Evolutionary conservation across 768 basidiomycete genomes (phyloP).

Genomic region (Scleroderma citrinum): DNA sequence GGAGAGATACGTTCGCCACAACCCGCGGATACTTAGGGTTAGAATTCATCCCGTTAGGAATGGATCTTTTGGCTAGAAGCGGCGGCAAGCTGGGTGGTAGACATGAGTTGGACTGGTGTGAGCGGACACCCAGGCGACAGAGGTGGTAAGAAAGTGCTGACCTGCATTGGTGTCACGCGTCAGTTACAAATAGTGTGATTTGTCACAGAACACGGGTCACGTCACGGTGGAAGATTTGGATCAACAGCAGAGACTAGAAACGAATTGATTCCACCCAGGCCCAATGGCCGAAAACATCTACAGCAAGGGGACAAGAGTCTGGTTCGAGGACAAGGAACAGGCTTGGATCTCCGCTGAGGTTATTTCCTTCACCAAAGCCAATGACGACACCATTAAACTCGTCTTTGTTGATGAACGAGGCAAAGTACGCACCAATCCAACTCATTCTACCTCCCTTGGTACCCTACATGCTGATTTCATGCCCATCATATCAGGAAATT

Average conservation of each 20-base stretch:
- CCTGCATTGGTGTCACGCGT: not conserved
- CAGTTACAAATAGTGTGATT: too few species aligned
- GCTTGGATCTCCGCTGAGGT: slow-evolving; percentile 94
- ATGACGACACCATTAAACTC: slow-evolving; percentile 75
- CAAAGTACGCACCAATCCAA: slow-evolving; percentile 51
- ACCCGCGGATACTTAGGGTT: slow-evolving; percentile 51
- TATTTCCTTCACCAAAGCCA: slow-evolving; percentile 51
- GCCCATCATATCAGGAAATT: slow-evolving; percentile 53
- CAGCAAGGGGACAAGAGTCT: slow-evolving; percentile 84
- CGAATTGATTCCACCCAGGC: slow-evolving; percentile 15
- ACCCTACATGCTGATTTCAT: not conserved
- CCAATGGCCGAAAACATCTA: slow-evolving; percentile 88
- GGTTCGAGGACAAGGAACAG: slow-evolving; percentile 92
- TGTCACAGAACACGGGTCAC: not conserved
- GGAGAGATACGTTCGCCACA: slow-evolving; percentile 22
- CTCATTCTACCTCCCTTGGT: slow-evolving; percentile 6
- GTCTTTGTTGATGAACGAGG: slow-evolving; percentile 86
- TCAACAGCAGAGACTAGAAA: not conserved
- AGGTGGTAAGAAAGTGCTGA: slow-evolving; percentile 25
- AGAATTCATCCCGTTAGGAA: slow-evolving; percentile 46
- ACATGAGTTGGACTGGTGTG: slow-evolving; percentile 15
- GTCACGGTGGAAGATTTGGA: not conserved
- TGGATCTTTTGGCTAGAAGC: slow-evolving; percentile 48
- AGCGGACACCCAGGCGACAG: slow-evolving; percentile 46
- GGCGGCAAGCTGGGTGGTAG: slow-evolving; percentile 27